These are phyloP conservation scores for Rhododendron williamsianum DNA, from an alignment of 148 eudicot genomes.

Conservation along the genomic window DNA sequence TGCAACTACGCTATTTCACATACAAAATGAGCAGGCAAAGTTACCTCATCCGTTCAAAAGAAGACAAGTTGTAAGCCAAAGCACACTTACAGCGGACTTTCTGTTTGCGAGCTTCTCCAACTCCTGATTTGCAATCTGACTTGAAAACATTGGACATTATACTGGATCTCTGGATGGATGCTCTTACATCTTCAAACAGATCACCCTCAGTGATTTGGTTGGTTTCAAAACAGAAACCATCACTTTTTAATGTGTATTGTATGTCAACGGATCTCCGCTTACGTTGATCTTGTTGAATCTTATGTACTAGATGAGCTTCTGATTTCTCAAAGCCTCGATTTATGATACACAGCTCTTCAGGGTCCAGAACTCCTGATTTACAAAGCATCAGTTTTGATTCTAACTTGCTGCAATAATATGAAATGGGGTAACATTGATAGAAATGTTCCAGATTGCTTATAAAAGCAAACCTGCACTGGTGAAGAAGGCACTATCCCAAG, in stretches of 20 bases:
- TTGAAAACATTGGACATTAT: conserved; percentile 19
- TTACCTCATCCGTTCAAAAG: background rate
- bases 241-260: conserved; percentile 10
- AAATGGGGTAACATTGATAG: background rate
- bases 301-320: conserved; percentile 14
- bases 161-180: conserved; percentile 21
- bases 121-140: conserved; percentile 7
- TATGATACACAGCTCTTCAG: conserved; percentile 46
- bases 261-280: conserved; percentile 16
- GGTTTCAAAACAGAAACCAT: conserved; percentile 15
- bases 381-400: background rate
- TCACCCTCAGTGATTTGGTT: conserved; percentile 7
- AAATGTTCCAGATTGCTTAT: background rate
- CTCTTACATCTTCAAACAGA: conserved; percentile 14
- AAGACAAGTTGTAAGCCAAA: background rate
- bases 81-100: conserved; percentile 20
- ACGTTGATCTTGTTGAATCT: conserved; percentile 12
- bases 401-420: background rate
- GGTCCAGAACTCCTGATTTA: conserved; percentile 50
- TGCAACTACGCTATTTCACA: background rate
- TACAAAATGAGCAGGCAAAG: background rate
- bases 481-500: conserved; percentile 66
- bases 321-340: conserved; percentile 41
- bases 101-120: conserved; percentile 15
- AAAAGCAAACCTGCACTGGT: conserved; percentile 42